Base-by-base conservation (phyloP, 1,139 yeast species). In the Candida tetrigidarum region DNA sequence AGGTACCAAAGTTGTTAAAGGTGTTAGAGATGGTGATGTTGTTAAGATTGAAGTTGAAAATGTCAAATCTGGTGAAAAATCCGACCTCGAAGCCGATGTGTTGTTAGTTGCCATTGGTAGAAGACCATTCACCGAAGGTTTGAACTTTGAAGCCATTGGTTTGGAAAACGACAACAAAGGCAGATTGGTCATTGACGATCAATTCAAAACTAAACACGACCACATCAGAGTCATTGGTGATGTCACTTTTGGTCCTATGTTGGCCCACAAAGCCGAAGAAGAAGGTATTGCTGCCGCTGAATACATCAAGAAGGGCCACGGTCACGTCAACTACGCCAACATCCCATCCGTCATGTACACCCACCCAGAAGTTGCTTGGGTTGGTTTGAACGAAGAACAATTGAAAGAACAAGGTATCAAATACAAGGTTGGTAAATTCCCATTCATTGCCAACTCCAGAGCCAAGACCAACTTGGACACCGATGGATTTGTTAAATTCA, bases 181-280 rank as follows among this genome's bases (percentile, higher is more conserved):
- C 49, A 86, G 98, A 68, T 78, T 93, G 62, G 93, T 95, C 47
- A 92, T 95, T 63, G 98, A 95, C 70, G 85, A 88, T 51, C 91
- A 93, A 76, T 93, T 81, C 81, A 86, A 89, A 74, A 88, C 99
- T 58, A 92, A 88, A 72, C 83, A 78, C 71, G 86, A 91, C 50
- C 96, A 95, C 74, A 92, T 95, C 64, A 89, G 96, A 71, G 96
- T 91, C 60, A 90, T 93, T 70, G 99, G 99, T 69, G 99, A 95
- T 66, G 97, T 86, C 50, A 95, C 99, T 39, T 93, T 89, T 59
- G 99, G 99, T 59, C 95, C 97, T 60, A 95, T 95, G 99, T 83
- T 95, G 74, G 99, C 99, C 53, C 99, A 95, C 81, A 95, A 95
- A 80, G 99, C 99, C 51, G 99, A 95, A 78, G 99, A 95, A 71